A percentile compares a stretch with the other conserved stretches of the same genome.
Conservation (phyloP, 306 rosid species). For the Cucumis melo region DNA sequence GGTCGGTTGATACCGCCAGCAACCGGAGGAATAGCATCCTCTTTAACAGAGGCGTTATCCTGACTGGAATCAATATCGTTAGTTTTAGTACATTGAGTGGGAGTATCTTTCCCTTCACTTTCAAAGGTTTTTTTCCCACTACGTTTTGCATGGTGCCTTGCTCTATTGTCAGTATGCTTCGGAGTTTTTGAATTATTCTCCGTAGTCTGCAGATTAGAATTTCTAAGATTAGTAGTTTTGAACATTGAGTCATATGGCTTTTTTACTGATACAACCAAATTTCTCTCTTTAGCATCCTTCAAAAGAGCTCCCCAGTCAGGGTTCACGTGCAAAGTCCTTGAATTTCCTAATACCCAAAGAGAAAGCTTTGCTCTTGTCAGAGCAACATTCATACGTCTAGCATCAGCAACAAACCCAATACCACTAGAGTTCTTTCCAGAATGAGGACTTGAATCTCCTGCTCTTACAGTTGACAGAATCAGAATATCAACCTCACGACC, state of each 20-base stretch:
- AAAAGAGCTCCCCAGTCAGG: slow-evolving; percentile 78
- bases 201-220: slow-evolving; percentile 14
- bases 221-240: slow-evolving; percentile 22
- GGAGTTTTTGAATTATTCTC: slow-evolving; percentile 13
- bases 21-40: slow-evolving; percentile 16
- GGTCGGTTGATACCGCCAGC: slow-evolving; percentile 16
- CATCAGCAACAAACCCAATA: slow-evolving; percentile 95
- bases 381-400: slow-evolving; percentile 98
- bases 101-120: slow-evolving; percentile 19
- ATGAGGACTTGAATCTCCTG: slow-evolving; percentile 26
- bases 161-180: slow-evolving; percentile 27
- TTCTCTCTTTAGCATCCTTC: slow-evolving; percentile 73
- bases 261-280: slow-evolving; percentile 34
- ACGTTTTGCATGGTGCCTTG: slow-evolving; percentile 10
- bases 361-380: slow-evolving; percentile 85
- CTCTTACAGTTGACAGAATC: slow-evolving; percentile 91
- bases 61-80: slow-evolving; percentile 17
- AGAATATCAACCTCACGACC: slow-evolving; percentile 95
- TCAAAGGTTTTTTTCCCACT: slow-evolving; percentile 20
- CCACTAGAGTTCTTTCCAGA: slow-evolving; percentile 39
- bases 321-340: slow-evolving; percentile 73
- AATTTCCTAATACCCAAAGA: slow-evolving; percentile 87
- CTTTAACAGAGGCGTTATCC: slow-evolving; percentile 10
- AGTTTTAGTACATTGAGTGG: slow-evolving; percentile 17
- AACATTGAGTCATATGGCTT: slow-evolving; percentile 54